These are phyloP conservation scores for Russula vinacea DNA, from an alignment of 768 basidiomycete genomes.

Conservation along the genomic window DNA sequence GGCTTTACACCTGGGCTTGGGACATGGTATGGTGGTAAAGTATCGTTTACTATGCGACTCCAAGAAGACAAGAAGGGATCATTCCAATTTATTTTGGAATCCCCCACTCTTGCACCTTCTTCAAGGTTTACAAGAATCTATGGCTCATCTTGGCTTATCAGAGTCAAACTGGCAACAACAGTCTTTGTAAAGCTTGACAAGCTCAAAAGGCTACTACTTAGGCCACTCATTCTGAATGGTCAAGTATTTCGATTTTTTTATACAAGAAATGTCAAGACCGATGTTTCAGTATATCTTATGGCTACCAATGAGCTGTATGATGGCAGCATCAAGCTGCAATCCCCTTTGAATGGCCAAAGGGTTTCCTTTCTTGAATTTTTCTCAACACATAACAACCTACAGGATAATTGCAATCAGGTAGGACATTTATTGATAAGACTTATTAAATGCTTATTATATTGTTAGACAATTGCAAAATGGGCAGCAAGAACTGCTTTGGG, in stretches of 20 bases:
- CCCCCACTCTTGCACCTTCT: conserved; percentile 52
- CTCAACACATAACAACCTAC: conserved; percentile 52
- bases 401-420: conserved; percentile 51
- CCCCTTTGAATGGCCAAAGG: conserved; percentile 14
- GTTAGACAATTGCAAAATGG: conserved; percentile 62
- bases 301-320: conserved; percentile 49
- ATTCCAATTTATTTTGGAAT: conserved; percentile 47
- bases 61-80: conserved; percentile 19
- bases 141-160: conserved; percentile 58
- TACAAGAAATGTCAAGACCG: conserved; percentile 47
- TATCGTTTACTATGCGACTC: conserved; percentile 50
- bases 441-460: background rate
- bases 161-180: conserved; percentile 44
- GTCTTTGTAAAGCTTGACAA: conserved; percentile 35
- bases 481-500: conserved; percentile 59
- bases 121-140: conserved; percentile 56
- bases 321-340: background rate
- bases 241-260: conserved; percentile 58
- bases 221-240: conserved; percentile 53
- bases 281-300: conserved; percentile 48
- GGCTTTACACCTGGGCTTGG: conserved; percentile 35
- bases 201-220: conserved; percentile 44
- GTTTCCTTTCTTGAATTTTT: conserved; percentile 48
- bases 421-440: background rate
- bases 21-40: conserved; percentile 60